Percentiles rank a stretch among this genome's conserved stretches.
Conservation (phyloP, 192 early-diverging fungal species). For the Backusella tarrabulga region DNA sequence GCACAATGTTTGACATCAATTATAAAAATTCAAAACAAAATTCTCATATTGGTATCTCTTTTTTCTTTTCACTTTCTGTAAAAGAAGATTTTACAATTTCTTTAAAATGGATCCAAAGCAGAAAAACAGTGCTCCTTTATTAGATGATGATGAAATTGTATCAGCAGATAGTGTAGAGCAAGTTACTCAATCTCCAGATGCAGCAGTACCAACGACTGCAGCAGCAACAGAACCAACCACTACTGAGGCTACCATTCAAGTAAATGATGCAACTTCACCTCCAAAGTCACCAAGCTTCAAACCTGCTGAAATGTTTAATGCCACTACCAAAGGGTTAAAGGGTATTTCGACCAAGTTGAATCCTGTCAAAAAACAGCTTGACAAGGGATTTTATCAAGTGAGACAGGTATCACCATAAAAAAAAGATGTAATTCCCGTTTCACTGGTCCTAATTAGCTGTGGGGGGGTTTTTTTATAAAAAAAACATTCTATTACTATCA, state of each 20-base stretch:
- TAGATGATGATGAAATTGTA: background rate
- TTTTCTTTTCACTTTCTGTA: background rate
- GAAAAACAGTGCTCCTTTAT: background rate
- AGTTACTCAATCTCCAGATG: background rate
- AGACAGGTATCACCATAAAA: slow-evolving; percentile 36
- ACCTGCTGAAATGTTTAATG: background rate
- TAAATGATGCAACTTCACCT: slow-evolving; percentile 18
- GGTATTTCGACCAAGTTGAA: slow-evolving; percentile 38
- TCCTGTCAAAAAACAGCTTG: slow-evolving; percentile 40
- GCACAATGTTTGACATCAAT: background rate
- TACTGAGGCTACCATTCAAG: background rate
- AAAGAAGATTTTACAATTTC: background rate
- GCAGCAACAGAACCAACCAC: background rate
- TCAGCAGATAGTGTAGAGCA: background rate
- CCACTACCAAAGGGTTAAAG: slow-evolving; percentile 39
- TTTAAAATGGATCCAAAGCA: background rate
- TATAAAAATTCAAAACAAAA: background rate
- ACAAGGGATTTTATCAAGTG: slow-evolving; percentile 43
- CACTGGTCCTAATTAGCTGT: background rate
- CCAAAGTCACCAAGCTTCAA: background rate
- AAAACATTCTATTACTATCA: slow-evolving; percentile 42
- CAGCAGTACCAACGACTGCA: background rate
- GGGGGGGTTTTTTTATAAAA: slow-evolving; percentile 44
- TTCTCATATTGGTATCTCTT: background rate
- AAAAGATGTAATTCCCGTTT: background rate